Base-by-base conservation (phyloP, 441 rosid species). In the Melastoma candidum region DNA sequence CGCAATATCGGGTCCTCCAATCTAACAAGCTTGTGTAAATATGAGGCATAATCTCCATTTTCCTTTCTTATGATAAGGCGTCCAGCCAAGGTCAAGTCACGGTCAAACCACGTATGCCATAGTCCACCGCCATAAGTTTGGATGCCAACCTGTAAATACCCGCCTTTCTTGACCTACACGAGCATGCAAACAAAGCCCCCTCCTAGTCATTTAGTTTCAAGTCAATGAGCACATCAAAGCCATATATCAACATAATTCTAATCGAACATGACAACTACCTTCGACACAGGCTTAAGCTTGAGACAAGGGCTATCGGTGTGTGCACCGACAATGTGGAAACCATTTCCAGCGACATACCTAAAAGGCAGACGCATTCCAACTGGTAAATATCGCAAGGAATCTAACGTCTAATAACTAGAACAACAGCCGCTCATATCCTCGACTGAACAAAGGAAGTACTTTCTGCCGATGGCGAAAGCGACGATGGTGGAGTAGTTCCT, bases 41-140 rank as follows among this genome's bases (percentile, higher is more conserved):
- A 93, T 0, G 80, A 71, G 58, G 65, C 63, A 2, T 75, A 74
- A 65, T 82, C 87, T 29, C 68, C 70, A 47, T 85, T 84, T 46
- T 71, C 84, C 54, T 84, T 75, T 71, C 69, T 82, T 11, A 85
- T 26, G 26, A 93, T 80, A 51, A 84, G 93, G 60, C 97, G 78
- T 44, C 99, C 97, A 6, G 96, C 99, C 56, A 87, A 71, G 0
- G 96, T 79, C 90, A 89, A 74, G 79, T 93, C 96, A 51, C 96
- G 95, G 65, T 93, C 97, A 51, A 93, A 89, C 99, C 99, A 93
- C 0, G 97, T 93, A 68, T 93, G 77, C 97, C 96, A 89, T 49
- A 93, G 68, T 3, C 99, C 97, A 67, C 96, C 82, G 64, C 99
- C 96, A 51, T 93, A 93, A 25, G 79, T 71, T 63, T 89, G 99